These are phyloP conservation scores for Populus hybrid DNA, from an alignment of 441 rosid genomes.

Conservation along the genomic window DNA sequence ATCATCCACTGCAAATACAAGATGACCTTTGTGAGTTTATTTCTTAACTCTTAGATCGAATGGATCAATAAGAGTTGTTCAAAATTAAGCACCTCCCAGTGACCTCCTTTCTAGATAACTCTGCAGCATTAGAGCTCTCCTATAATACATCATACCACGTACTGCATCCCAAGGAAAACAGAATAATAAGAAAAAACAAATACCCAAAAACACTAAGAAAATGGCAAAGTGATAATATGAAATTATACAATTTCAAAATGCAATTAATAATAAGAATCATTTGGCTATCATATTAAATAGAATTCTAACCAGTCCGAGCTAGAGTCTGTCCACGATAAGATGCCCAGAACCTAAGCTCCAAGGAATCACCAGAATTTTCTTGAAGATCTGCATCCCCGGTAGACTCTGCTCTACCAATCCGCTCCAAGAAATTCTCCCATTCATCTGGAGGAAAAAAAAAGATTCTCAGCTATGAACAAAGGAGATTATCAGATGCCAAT, in stretches of 20 bases:
- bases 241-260: neutral
- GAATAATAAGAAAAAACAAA: conserved; percentile 12
- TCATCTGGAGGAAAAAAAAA: conserved; percentile 54
- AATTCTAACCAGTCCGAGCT: conserved; percentile 83
- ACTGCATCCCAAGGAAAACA: conserved; percentile 48
- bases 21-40: conserved; percentile 20
- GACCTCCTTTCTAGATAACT: conserved; percentile 79
- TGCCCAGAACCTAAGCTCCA: conserved; percentile 98
- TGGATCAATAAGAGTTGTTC: conserved; percentile 8
- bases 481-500: neutral
- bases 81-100: conserved; percentile 56
- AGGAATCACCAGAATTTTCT: conserved; percentile 66
- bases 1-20: conserved; percentile 45
- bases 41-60: conserved; percentile 6
- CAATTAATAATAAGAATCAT: neutral
- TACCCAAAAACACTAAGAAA: conserved; percentile 9
- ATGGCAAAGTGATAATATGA: conserved; percentile 13
- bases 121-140: conserved; percentile 97
- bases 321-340: conserved; percentile 97
- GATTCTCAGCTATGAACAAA: conserved; percentile 1
- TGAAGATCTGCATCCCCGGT: conserved; percentile 69
- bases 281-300: conserved; percentile 1
- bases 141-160: conserved; percentile 99
- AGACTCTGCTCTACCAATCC: conserved; percentile 75
- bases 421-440: conserved; percentile 96